Base-by-base conservation (phyloP, 495 filamentous ascomycete genomes). In the Podospora didyma region DNA sequence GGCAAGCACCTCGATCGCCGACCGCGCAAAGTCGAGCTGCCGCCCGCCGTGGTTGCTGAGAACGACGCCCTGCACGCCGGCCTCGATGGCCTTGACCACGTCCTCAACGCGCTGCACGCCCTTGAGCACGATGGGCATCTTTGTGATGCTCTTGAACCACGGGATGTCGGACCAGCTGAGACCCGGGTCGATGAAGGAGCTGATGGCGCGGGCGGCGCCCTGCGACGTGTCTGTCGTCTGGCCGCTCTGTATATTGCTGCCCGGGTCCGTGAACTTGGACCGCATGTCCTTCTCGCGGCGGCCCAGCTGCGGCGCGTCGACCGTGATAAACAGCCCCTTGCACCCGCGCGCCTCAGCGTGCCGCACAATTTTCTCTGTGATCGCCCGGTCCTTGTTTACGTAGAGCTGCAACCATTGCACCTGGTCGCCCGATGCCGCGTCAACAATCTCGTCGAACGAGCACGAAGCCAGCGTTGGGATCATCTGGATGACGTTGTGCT, bases 381-480 rank as follows among this genome's bases (percentile, higher is more conserved):
- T 92, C 44, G 79, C 83, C 49, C 95, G 87, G 77, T 99, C 87
- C 69, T 96, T 93, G 81, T 99, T 99, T 54, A 99, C 94, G 76
- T 99, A 99, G 0, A 99, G 82, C 73, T 99, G 94, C 48, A 99
- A 76, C 95, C 95, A 97, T 72, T 97, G 94, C 1, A 91, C 85
- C 67, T 97, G 94, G 54, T 86, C 87, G 11, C 81, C 89, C 58
- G 82, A 75, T 39, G 80, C 81, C 26, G 92, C 94, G 67, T 96
- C 95, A 58, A 93, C 75, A 51, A 98, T 96, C 72, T 98, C 95
- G 73, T 97, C 94, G 66, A 98, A 97, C 17, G 90, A 90, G 75
- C 95, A 97, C 19, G 90, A 96, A 9, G 95, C 95, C n/a, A 98
- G 80, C 7, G 94, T 98, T 2, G 94, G 94, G 53, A 98, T 97